These are phyloP conservation scores for Candida glaebosa DNA, from an alignment of 805 yeast species.

Conservation along the genomic window DNA sequence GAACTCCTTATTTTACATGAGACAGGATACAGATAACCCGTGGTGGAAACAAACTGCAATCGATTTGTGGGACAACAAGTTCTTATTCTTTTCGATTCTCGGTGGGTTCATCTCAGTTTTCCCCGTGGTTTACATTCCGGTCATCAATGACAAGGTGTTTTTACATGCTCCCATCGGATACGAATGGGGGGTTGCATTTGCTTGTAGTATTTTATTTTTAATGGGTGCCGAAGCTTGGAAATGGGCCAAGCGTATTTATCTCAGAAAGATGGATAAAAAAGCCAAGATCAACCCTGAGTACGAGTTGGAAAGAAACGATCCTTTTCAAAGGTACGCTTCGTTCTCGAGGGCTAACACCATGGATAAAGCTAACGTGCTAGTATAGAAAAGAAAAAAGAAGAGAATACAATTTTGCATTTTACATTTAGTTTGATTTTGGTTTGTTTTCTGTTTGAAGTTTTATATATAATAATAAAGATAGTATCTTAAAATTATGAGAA, in stretches of 20 bases:
- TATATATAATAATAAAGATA: no score
- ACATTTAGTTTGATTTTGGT: no score
- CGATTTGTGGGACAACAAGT: slow-evolving; percentile 35
- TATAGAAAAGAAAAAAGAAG: background rate
- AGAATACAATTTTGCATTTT: no score
- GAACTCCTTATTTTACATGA: slow-evolving; percentile 33
- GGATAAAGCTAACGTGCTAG: slow-evolving; percentile 14
- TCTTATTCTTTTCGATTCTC: slow-evolving; percentile 36
- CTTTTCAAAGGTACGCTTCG: slow-evolving; percentile 38
- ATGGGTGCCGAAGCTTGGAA: slow-evolving; percentile 36
- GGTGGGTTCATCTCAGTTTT: slow-evolving; percentile 35
- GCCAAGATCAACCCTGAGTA: slow-evolving; percentile 28
- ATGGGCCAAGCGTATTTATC: slow-evolving; percentile 36
- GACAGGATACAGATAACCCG: slow-evolving; percentile 31
- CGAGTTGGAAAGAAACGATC: slow-evolving; percentile 38
- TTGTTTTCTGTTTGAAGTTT: no score
- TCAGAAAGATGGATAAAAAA: slow-evolving; percentile 15
- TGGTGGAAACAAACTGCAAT: slow-evolving; percentile 36
- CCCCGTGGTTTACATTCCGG: slow-evolving; percentile 41
- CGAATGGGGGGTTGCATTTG: slow-evolving; percentile 39
- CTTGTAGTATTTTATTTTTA: slow-evolving; percentile 26
- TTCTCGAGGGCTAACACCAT: slow-evolving; percentile 37
- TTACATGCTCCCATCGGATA: slow-evolving; percentile 36
- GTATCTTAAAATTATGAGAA: no score
- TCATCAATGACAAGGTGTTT: slow-evolving; percentile 36